Evolutionary conservation across 371 early-diverging fungal genomes (phyloP).

Genomic region (Chytridiales sp.): DNA sequence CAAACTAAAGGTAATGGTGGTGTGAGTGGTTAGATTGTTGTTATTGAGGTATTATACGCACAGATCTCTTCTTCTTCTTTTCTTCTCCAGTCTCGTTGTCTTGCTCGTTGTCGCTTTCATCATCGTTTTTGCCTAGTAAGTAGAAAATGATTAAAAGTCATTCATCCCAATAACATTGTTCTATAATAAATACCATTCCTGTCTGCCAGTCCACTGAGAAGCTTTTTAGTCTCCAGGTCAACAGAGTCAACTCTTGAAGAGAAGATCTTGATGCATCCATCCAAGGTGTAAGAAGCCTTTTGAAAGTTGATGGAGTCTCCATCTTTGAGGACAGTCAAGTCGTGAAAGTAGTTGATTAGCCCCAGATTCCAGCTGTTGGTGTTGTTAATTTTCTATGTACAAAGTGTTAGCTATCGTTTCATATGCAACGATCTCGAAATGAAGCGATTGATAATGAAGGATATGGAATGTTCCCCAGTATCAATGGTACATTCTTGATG

Average conservation of each 20-base stretch:
- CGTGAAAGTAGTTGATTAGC: constrained; percentile 97
- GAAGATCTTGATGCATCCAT: constrained; percentile 99
- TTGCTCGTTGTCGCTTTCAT: constrained; percentile 9
- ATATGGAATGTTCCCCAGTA: too few relatives aligned
- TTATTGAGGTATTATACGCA: background rate
- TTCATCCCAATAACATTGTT: too few relatives aligned
- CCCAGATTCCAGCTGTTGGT: constrained; percentile 98
- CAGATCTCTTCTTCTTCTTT: constrained; percentile 16
- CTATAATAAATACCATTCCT: too few relatives aligned
- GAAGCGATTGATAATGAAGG: too few relatives aligned
- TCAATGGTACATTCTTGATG: too few relatives aligned
- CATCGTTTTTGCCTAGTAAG: background rate
- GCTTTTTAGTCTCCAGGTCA: constrained; percentile 90
- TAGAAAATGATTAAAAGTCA: background rate
- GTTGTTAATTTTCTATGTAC: constrained; percentile 90
- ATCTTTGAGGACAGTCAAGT: constrained; percentile 90
- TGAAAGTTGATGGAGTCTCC: constrained; percentile 98
- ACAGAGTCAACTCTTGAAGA: constrained; percentile 98
- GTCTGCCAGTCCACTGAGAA: constrained; percentile 78
- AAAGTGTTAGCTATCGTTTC: too few relatives aligned
- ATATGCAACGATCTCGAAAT: too few relatives aligned
- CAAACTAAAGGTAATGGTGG: background rate
- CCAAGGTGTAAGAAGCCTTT: constrained; percentile 98
- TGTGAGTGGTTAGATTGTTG: background rate
- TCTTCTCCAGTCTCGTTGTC: constrained; percentile 25